These are phyloP conservation scores for Cytospora piceicola DNA, from an alignment of 2,329 filamentous ascomycete species.

Conservation along the genomic window DNA sequence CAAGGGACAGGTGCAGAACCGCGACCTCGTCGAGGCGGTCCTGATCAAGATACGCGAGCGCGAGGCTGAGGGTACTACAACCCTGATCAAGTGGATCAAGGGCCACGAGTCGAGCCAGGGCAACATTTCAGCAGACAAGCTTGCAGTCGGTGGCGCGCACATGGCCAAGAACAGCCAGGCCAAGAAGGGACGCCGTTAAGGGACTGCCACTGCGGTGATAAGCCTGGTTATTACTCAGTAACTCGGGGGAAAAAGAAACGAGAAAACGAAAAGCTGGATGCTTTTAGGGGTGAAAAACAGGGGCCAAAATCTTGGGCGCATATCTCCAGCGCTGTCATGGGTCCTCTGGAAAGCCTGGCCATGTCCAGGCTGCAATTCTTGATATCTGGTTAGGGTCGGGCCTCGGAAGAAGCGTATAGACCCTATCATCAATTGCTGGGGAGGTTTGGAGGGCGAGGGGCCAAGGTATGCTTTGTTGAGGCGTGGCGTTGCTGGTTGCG, in stretches of 20 bases:
- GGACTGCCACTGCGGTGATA: not conserved
- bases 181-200: constrained; percentile 24
- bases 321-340: not conserved
- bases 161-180: constrained; percentile 16
- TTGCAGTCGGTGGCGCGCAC: constrained; percentile 71
- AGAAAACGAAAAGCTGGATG: not conserved
- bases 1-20: constrained; percentile 79
- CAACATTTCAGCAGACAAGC: constrained; percentile 77
- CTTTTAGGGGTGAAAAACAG: not conserved
- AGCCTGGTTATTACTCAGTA: not conserved
- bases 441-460: not conserved
- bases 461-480: not conserved
- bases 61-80: constrained; percentile 61
- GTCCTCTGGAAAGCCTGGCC: not conserved
- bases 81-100: constrained; percentile 85
- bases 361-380: not conserved
- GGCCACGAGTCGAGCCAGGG: constrained; percentile 75
- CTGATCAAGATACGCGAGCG: constrained; percentile 72
- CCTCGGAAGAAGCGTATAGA: not conserved
- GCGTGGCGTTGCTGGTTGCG: constrained; percentile 26
- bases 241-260: not conserved
- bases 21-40: constrained; percentile 78
- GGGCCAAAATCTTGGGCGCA: not conserved
- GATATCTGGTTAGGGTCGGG: not conserved
- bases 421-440: not conserved